Evolutionary conservation across 2,329 filamentous ascomycete species (phyloP).

Genomic region (Penicillium sp.): DNA sequence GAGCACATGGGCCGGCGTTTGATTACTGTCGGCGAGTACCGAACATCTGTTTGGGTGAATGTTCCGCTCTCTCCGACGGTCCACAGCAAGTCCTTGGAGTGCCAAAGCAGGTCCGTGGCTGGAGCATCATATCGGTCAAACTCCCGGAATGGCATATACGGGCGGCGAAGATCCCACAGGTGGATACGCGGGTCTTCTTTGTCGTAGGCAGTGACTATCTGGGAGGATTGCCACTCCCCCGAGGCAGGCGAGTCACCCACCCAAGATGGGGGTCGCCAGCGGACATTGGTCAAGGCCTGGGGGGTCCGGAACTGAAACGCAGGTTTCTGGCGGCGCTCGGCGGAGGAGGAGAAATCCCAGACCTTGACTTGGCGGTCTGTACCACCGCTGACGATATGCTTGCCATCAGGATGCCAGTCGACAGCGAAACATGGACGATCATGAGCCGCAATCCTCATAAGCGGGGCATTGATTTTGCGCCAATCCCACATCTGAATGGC

Average conservation of each 20-base stretch:
- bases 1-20: constrained; percentile 62
- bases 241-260: constrained; percentile 55
- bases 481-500: constrained; percentile 68
- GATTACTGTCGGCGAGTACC: constrained; percentile 62
- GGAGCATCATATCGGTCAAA: constrained; percentile 60
- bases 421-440: constrained; percentile 64
- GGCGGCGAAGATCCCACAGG: constrained; percentile 67
- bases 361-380: constrained; percentile 66
- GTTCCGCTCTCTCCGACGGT: constrained; percentile 64
- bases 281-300: constrained; percentile 64
- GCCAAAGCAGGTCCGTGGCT: constrained; percentile 66
- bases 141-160: constrained; percentile 65
- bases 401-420: constrained; percentile 71
- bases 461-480: constrained; percentile 59
- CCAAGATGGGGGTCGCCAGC: constrained; percentile 66
- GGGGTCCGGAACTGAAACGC: constrained; percentile 63
- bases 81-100: constrained; percentile 67
- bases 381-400: constrained; percentile 66
- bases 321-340: constrained; percentile 62
- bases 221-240: constrained; percentile 63
- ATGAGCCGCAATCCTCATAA: constrained; percentile 66
- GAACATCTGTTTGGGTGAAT: constrained; percentile 66
- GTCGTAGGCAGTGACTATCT: constrained; percentile 66
- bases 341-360: constrained; percentile 64
- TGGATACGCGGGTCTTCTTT: constrained; percentile 64